Base-by-base conservation (phyloP, 805 yeast species). In the Pichia heedii region DNA sequence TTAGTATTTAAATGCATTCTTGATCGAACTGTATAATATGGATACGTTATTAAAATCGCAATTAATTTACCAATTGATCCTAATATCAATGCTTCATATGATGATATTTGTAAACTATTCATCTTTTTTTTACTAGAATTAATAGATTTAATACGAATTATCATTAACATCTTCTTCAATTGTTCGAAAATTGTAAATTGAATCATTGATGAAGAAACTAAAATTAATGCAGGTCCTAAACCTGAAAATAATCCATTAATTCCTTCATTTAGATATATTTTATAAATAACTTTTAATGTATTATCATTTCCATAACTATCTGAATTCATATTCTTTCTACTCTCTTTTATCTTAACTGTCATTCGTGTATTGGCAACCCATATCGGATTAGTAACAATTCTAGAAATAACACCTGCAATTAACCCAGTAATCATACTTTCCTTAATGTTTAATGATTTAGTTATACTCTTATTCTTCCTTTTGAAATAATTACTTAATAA, bases 291-390 rank as follows among this genome's bases (percentile, higher is more conserved):
- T 40, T 65, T 65, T 34, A 84, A 51, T 1, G 89, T 77, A 27
- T 73, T 59, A 13, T n/a, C 2, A 32, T 46, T 50, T 37, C 66
- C 66, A 24, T 68, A 41, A n/a, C 27, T 35, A 18, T 38, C 40
- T 9, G 27, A 12, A 18, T 30, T 22, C 18, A 20, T 15, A 44
- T 49, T 63, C 62, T 33, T 33, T 21, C 27, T 29, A 22, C 26
- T 37, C 4, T 16, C 27, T 36, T 47, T 42, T 33, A 44, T 63
- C 58, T 41, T 37, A 16, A 89, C 87, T 53, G 94, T 84, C 75
- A 82, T 78, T 57, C 96, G 74, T 3, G 97, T 88, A 60, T 88
- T 88, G 37, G 94, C 93, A 36, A 88, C 95, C 97, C 97, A 88
- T 52, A 86, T 78, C 21, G 97, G 97, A 61, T 88, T 88, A 12